A percentile compares a stretch with the other conserved stretches of the same genome.
Evolutionary conservation across 1,284 basidiomycete species (phyloP).

Genomic region (Anthracocystis walkeri): DNA sequence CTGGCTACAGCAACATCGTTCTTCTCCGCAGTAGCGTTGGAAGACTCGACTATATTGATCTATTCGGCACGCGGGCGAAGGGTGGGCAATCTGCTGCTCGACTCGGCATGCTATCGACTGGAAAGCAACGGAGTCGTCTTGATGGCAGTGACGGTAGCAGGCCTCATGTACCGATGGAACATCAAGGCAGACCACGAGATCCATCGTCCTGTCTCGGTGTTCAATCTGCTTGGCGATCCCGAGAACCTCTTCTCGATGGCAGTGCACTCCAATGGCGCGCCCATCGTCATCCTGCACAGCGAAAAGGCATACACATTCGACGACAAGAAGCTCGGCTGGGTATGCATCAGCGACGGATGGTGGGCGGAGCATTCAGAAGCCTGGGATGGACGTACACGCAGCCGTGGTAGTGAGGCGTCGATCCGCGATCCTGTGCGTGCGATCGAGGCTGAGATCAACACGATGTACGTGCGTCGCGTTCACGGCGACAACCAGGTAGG

Average conservation of each 20-base stretch:
- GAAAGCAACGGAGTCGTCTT: slow-evolving; percentile 52
- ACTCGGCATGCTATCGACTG: slow-evolving; percentile 51
- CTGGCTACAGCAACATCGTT: slow-evolving; percentile 76
- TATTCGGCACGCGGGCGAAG: slow-evolving; percentile 60
- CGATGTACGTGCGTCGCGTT: slow-evolving; percentile 49
- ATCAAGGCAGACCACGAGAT: slow-evolving; percentile 46
- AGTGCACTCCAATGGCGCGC: slow-evolving; percentile 67
- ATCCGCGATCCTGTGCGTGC: slow-evolving; percentile 57
- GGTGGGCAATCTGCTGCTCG: slow-evolving; percentile 51
- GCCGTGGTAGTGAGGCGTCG: slow-evolving; percentile 45
- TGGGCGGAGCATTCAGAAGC: slow-evolving; percentile 59
- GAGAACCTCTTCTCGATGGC: slow-evolving; percentile 50
- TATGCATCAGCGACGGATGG: slow-evolving; percentile 59
- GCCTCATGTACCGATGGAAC: slow-evolving; percentile 63
- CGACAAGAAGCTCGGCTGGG: slow-evolving; percentile 51
- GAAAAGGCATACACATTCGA: slow-evolving; percentile 64
- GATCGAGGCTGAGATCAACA: slow-evolving; percentile 62
- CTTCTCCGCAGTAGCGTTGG: slow-evolving; percentile 76
- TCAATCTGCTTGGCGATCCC: slow-evolving; percentile 48
- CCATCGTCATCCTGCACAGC: slow-evolving; percentile 69
- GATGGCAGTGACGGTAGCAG: slow-evolving; percentile 55
- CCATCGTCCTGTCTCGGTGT: slow-evolving; percentile 51
- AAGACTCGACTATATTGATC: slow-evolving; percentile 56
- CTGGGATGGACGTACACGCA: slow-evolving; percentile 60
- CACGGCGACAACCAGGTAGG: slow-evolving; percentile 40